These are phyloP conservation scores for Tardiomyces depauwii DNA, from an alignment of 1,139 yeast genomes.

Conservation along the genomic window DNA sequence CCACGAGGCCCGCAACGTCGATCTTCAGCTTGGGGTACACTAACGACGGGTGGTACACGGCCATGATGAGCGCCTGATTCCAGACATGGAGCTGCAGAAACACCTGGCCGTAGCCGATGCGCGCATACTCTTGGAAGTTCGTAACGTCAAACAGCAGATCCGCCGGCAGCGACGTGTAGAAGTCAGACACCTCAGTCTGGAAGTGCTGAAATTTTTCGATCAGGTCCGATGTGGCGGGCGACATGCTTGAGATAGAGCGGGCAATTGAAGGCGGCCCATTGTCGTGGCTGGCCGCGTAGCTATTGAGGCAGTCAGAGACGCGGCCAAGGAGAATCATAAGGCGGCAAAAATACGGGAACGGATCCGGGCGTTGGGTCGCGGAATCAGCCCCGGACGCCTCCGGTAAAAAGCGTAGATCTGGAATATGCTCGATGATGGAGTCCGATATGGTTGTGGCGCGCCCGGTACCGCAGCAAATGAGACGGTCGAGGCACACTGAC, in stretches of 20 bases:
- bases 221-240: slow-evolving; percentile 11
- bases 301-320: slow-evolving; percentile 17
- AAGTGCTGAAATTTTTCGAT: slow-evolving; percentile 11
- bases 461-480: slow-evolving; percentile 21
- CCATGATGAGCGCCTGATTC: slow-evolving; percentile 8
- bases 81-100: slow-evolving; percentile 6
- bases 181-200: slow-evolving; percentile 9
- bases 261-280: slow-evolving; percentile 2
- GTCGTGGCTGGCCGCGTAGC: slow-evolving; percentile 3
- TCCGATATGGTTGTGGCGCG: slow-evolving; percentile 13
- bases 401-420: neutral
- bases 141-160: slow-evolving; percentile 6
- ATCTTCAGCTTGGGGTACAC: slow-evolving; percentile 12
- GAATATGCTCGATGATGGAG: slow-evolving; percentile 4
- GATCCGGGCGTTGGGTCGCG: slow-evolving; percentile 15
- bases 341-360: slow-evolving; percentile 19
- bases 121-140: slow-evolving; percentile 7
- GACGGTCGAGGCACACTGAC: slow-evolving; percentile 18
- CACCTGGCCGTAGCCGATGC: slow-evolving; percentile 5
- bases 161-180: slow-evolving; percentile 5
- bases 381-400: slow-evolving; percentile 4
- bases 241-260: slow-evolving; percentile 3
- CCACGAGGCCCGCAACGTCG: slow-evolving; percentile 13
- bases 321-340: slow-evolving; percentile 16
- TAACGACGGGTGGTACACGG: slow-evolving; percentile 6